Evolutionary conservation across 164 flowering plant species (phyloP).

Genomic region (Umbilicus rupestris): DNA sequence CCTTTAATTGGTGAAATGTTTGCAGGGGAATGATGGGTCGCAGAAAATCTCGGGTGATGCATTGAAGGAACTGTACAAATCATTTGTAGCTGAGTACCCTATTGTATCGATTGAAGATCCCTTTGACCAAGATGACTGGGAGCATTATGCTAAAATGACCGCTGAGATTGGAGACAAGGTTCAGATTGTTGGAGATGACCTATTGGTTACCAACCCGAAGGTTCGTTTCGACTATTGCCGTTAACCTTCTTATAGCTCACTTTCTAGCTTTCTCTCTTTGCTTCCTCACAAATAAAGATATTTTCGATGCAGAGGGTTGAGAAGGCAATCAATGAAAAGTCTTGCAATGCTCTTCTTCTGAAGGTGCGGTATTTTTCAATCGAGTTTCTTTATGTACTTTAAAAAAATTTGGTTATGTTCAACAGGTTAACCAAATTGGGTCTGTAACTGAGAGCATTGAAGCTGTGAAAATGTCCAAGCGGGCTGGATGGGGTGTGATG

Average conservation of each 20-base stretch:
- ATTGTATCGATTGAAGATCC: conserved; percentile 92
- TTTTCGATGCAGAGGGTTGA: conserved; percentile 56
- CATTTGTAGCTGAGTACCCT: conserved; percentile 72
- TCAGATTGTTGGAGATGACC: conserved; percentile 91
- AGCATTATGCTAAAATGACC: conserved; percentile 61
- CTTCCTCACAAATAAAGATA: not conserved
- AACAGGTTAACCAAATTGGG: conserved; percentile 89
- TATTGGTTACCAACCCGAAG: conserved; percentile 90
- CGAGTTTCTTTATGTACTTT: not conserved
- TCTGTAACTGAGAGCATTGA: conserved; percentile 92
- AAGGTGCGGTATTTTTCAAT: conserved; percentile 28
- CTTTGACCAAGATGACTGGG: conserved; percentile 97
- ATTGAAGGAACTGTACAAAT: conserved; percentile 71
- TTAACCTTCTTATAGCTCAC: not conserved
- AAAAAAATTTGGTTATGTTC: not conserved
- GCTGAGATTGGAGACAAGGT: conserved; percentile 56
- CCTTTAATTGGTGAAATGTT: too few relatives aligned
- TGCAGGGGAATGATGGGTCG: conserved; percentile 72
- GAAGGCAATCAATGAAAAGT: conserved; percentile 63
- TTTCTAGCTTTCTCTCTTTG: not conserved
- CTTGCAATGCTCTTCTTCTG: conserved; percentile 80
- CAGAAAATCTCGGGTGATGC: conserved; percentile 74
- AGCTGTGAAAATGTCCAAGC: conserved; percentile 88
- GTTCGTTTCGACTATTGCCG: conserved; percentile 17
- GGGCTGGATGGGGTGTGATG: conserved; percentile 97